Base-by-base conservation (phyloP, 139 green algal genomes). In the Volvox reticuliferus region DNA sequence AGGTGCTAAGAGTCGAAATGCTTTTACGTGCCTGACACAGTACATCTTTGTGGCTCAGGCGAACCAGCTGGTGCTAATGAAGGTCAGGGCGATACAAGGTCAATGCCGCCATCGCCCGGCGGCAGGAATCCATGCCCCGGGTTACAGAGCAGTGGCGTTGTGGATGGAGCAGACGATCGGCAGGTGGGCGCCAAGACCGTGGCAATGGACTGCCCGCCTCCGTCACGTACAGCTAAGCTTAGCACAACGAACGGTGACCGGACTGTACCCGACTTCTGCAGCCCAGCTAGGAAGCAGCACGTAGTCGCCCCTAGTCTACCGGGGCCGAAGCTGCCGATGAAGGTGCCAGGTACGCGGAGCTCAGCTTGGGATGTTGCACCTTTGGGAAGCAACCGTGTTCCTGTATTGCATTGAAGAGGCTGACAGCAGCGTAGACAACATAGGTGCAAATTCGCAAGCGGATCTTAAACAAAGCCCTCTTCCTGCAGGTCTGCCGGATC, bases 181-280 rank as follows among this genome's bases (percentile, higher is more conserved):
- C 44, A 9, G 5, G 44, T 55, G 44, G 44, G 44, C 44, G 44
- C 44, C 5, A 55, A 55, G 44, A 55, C 44, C 44, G 44, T 55
- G 44, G 44, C 44, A 55, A 14, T 9, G 44, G 44, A 55, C 44
- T 55, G 44, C 44, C 44, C 44, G 44, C 44, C 44, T 55, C 44
- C 44, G 44, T 55, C 44, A 5, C 44, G 44, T 55, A 55, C 44
- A 55, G 44, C 44, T 55, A 55, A 55, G 9, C 44, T 55, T 9
- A 55, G 44, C 44, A 9, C 44, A 55, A 55, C 44, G 44, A 55
- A 55, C 44, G 44, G 9, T 55, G 71, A 30, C 71, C 19, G 16
- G 76, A 1, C 33, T 26, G n/a, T 90, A 5, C 86, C 86, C 1
- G 86, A 90, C 37, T 84, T 85, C 55, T 90, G 73, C 75, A 90